Evolutionary conservation across 768 basidiomycete genomes (phyloP).

Genomic region (Trametes gibbosa): DNA sequence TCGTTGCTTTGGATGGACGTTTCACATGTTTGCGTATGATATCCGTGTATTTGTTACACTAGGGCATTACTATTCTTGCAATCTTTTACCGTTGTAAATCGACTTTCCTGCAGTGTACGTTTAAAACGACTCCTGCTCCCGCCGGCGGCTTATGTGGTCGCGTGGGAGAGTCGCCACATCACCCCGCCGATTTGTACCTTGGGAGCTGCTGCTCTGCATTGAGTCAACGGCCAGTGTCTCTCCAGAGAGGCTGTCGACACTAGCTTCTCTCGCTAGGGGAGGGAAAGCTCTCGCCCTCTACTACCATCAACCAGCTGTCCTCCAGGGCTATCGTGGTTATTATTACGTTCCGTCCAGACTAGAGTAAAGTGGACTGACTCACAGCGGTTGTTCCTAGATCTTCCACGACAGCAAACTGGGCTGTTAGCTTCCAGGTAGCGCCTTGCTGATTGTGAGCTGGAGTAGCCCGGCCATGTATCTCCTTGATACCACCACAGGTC

Average conservation of each 20-base stretch:
- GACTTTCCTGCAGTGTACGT: not conserved
- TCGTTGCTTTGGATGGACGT: not conserved
- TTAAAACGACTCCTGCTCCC: not conserved
- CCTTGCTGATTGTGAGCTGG: not conserved
- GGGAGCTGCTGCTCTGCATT: not conserved
- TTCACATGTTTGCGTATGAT: not conserved
- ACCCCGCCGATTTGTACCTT: not conserved
- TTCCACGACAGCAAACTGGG: not conserved
- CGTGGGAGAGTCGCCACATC: not conserved
- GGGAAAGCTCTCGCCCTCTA: too few species aligned
- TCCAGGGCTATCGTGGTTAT: too few species aligned
- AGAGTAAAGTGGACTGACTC: too few species aligned
- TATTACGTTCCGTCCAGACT: too few species aligned
- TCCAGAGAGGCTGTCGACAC: not conserved
- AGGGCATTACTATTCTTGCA: not conserved
- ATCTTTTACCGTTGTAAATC: not conserved
- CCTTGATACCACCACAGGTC: not conserved
- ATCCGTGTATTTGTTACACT: not conserved
- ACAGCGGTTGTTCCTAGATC: too few species aligned
- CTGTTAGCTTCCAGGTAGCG: not conserved
- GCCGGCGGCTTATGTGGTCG: not conserved
- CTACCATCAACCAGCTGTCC: too few species aligned
- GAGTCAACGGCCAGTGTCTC: not conserved
- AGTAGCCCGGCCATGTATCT: not conserved
- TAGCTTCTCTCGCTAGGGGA: too few species aligned